Evolutionary conservation across 2,329 filamentous ascomycete genomes (phyloP), one percentile per base, ranked within the genome.

Genomic region (Aspergillus quadrilineatus): DNA sequence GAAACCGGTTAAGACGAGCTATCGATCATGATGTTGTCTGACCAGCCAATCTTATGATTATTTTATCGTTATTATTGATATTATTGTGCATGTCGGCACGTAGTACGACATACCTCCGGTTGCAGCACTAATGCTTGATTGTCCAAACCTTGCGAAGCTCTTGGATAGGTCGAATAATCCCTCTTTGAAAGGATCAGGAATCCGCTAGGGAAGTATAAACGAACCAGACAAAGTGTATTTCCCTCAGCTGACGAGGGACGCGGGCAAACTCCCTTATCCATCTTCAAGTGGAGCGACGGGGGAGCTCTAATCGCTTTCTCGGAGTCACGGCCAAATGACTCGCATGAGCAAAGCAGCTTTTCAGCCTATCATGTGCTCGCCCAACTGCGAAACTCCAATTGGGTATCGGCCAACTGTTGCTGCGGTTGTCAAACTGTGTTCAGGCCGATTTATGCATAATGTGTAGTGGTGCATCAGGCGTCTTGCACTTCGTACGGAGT

Each of bases 251-350:
- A 39, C 22, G 37, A 22, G 36, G n/a, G 5, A 14, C 12, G 41
- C 41, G 49, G 49, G 37, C 41, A 43, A 44, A 45, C 49, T 52
- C 49, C 49, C 37, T 50, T 43, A 29, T 50, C 26, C 48, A 42
- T 15, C 39, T 50, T 9, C 48, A 44, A 53, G 50, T 53, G 50
- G 50, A 53, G 50, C 43, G n/a, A 8, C 42, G 30, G 30, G 50
- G 41, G 50, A 46, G 50, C 50, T 46, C 36, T 17, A 37, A 14
- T 46, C 29, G 30, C 39, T 37, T 30, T 45, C 41, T 53, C 10
- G 29, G 43, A 36, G 32, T 52, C 46, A 47, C 41, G 45, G 43
- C 55, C 53, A 60, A 57, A 63, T 64, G 59, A 63, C 62, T 64
- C 54, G 59, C 62, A 64, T 62, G 29, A 50, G 48, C 26, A 15